phyloP scores from a whole-genome alignment of 306 rosid species.

The Quillaja saponaria region DNA sequence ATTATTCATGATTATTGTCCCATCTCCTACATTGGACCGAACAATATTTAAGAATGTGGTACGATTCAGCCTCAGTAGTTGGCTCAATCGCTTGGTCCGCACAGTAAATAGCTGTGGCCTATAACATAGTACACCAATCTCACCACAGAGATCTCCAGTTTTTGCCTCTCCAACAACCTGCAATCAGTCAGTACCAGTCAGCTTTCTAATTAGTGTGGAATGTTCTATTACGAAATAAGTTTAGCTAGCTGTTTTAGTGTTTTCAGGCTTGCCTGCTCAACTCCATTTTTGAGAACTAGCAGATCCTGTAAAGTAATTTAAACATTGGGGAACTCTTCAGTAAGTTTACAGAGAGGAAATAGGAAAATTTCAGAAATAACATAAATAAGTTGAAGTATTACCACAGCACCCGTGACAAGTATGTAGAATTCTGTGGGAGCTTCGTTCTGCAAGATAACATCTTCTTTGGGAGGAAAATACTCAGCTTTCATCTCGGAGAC shows the following conservation, averaged over 20 bases:
- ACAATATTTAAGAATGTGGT: conserved; percentile 70
- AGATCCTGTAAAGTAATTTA: conserved; percentile 57
- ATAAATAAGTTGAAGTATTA: conserved; percentile 34
- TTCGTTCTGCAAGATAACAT: conserved; percentile 91
- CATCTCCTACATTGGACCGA: conserved; percentile 88
- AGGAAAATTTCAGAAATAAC: neutral
- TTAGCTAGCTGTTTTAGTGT: neutral
- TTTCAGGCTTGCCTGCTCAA: conserved; percentile 64
- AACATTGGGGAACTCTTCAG: conserved; percentile 27
- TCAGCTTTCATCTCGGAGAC: conserved; percentile 98
- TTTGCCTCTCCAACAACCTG: conserved; percentile 79
- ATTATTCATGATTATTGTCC: conserved; percentile 86
- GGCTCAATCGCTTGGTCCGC: conserved; percentile 80
- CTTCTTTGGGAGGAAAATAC: conserved; percentile 97
- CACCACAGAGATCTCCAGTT: conserved; percentile 81
- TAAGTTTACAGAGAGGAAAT: neutral
- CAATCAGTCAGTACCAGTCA: conserved; percentile 23
- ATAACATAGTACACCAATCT: conserved; percentile 88
- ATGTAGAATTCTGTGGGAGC: conserved; percentile 94
- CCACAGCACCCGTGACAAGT: conserved; percentile 88
- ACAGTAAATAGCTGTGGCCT: conserved; percentile 88
- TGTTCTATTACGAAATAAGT: neutral
- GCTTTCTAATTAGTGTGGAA: conserved; percentile 1
- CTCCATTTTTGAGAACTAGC: conserved; percentile 64
- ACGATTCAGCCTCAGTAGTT: conserved; percentile 75